A percentile compares a stretch with the other conserved stretches of the same genome.
Conservation (phyloP, 441 rosid genomes). For the Biscutella laevigata region DNA sequence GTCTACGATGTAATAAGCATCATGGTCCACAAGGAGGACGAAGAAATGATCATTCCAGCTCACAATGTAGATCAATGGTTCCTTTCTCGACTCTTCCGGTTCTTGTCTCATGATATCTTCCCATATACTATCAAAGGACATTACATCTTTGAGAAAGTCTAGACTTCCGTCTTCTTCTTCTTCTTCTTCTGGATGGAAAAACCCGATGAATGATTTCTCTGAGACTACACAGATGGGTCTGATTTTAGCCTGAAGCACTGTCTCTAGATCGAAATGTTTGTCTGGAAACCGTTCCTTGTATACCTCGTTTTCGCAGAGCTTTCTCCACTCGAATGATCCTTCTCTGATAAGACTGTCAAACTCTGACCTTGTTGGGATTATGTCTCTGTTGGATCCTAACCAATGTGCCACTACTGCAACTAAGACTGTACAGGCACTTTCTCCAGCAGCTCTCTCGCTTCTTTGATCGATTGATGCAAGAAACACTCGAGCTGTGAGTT, state of each 20-base stretch:
- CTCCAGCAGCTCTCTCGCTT: slow-evolving; percentile 83
- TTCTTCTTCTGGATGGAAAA: slow-evolving; percentile 69
- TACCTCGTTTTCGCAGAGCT: slow-evolving; percentile 54
- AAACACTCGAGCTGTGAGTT: slow-evolving; percentile 59
- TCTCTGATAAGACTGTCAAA: slow-evolving; percentile 75
- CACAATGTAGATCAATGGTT: slow-evolving; percentile 56
- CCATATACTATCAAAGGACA: slow-evolving; percentile 91
- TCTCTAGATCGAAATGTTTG: slow-evolving; percentile 83
- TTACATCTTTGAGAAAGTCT: slow-evolving; percentile 61
- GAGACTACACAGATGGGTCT: slow-evolving; percentile 57
- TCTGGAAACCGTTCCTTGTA: slow-evolving; percentile 69
- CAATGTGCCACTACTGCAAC: slow-evolving; percentile 85
- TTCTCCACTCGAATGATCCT: slow-evolving; percentile 87
- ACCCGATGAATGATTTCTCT: slow-evolving; percentile 67
- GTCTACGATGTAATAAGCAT: slow-evolving; percentile 80
- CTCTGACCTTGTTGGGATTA: slow-evolving; percentile 80
- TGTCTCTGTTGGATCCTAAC: slow-evolving; percentile 57
- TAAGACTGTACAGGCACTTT: slow-evolving; percentile 81
- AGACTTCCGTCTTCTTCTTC: slow-evolving; percentile 51
- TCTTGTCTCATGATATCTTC: slow-evolving; percentile 54
- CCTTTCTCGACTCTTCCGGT: slow-evolving; percentile 25
- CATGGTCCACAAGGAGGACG: slow-evolving; percentile 60
- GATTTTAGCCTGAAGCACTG: slow-evolving; percentile 68
- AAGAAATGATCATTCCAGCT: slow-evolving; percentile 95
- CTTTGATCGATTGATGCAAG: slow-evolving; percentile 89